Base-by-base conservation (phyloP, 2,329 filamentous ascomycete species). In the Metarhizium sp. region DNA sequence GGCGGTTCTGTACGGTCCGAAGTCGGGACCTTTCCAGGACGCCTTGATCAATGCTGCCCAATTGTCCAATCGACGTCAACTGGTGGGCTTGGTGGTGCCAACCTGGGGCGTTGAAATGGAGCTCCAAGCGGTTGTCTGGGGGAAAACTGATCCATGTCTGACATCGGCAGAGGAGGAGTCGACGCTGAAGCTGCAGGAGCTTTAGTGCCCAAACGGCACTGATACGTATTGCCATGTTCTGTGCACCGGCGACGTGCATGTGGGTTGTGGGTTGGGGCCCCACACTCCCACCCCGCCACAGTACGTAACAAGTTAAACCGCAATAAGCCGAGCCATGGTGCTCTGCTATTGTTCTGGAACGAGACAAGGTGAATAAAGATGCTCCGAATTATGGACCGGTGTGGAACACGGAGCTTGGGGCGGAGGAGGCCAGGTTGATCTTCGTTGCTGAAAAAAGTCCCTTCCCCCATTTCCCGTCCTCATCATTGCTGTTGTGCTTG, bases 281-380 rank as follows among this genome's bases (percentile, higher is more conserved):
- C 42, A 49, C 47, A 32, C 10, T 14, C 13, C 16, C 48, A 20
- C 30, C 42, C 29, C 40, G n/a, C 6, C 14, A 10, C 18, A 13
- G 14, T 18, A 32, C 5, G n/a, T 20, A 6, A 29, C 40, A 14
- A 16, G 51, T 60, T 62, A 65, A 63, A 62, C 65, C 65, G 65
- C 59, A 60, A 64, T 65, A 67, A 67, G 62, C 65, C 65, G 65
- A 64, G 57, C 52, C 11, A 40, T 40, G 10, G 8, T 11, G 10
- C 38, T 16, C 38, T 54, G 53, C 48, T 36, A 43, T 25, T 52
- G 18, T 38, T 47, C 18, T 54, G 52, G 11, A 14, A 47, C 25
- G 16, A 18, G 6, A 14, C 40, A 16, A 16, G 40, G n/a, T 20
- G 16, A 20, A 42, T 16, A 48, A 16, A 20, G 45, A n/a, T 20